Evolutionary conservation across 2,329 filamentous ascomycete genomes (phyloP).

Genomic region (Phaeosphaeria sp.): DNA sequence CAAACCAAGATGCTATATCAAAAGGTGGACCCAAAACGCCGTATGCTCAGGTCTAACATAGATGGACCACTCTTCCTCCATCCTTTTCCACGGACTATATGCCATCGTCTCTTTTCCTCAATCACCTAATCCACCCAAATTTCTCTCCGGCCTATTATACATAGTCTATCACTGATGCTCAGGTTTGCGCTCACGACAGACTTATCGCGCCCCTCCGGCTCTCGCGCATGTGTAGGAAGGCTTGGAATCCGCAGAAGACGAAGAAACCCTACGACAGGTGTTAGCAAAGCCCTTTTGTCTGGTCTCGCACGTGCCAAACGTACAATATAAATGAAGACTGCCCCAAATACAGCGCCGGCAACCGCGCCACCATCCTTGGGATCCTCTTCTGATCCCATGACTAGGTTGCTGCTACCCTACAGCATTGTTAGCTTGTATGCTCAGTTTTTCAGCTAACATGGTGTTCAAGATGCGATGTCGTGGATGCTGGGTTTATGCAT

Average conservation of each 20-base stretch:
- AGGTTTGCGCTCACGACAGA: conserved; percentile 57
- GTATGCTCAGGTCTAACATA: not conserved
- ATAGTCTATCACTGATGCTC: not conserved
- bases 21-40: not conserved
- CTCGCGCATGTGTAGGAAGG: conserved; percentile 82
- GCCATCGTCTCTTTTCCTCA: not conserved
- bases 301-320: conserved; percentile 47
- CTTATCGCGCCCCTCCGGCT: conserved; percentile 84
- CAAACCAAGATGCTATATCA: not conserved
- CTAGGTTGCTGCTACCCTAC: conserved; percentile 75
- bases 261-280: conserved; percentile 70
- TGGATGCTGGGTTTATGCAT: conserved; percentile 38
- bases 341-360: conserved; percentile 83
- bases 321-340: conserved; percentile 89
- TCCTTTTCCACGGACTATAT: not conserved
- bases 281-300: not conserved
- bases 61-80: not conserved
- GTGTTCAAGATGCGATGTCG: not conserved
- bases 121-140: too few species aligned
- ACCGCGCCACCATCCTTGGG: conserved; percentile 78
- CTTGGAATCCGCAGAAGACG: conserved; percentile 89
- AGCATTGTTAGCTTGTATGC: conserved; percentile 21
- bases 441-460: too few species aligned
- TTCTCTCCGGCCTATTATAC: not conserved
- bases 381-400: conserved; percentile 75